Conservation (phyloP, 352 stramenopile species). For the Phytophthora foliorum region DNA sequence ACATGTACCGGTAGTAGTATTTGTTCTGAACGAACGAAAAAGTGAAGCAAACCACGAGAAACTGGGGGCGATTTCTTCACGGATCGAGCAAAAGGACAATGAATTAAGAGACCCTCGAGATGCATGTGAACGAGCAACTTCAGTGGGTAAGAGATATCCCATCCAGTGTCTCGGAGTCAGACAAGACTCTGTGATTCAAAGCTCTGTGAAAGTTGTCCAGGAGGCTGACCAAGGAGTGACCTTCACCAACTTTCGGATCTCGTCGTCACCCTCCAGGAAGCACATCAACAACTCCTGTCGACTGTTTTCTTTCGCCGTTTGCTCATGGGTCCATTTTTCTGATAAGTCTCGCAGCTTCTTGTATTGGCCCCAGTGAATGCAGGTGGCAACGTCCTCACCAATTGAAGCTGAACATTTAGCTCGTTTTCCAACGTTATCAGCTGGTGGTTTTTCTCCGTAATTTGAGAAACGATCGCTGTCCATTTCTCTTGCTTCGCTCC, state of each 20-base stretch:
- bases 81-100: slow-evolving; percentile 25
- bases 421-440: background rate
- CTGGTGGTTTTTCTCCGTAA: background rate
- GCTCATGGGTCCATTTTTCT: background rate
- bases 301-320: background rate
- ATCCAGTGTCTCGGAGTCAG: slow-evolving; percentile 6
- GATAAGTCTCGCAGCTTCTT: background rate
- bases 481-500: slow-evolving; percentile 1
- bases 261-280: background rate
- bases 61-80: slow-evolving; percentile 19
- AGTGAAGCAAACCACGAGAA: slow-evolving; percentile 9
- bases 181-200: slow-evolving; percentile 19
- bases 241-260: slow-evolving; percentile 3
- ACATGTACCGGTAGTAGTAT: too few relatives aligned
- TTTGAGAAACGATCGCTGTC: background rate
- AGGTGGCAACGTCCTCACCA: background rate
- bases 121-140: slow-evolving; percentile 30
- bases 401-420: background rate
- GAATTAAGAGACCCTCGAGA: slow-evolving; percentile 18
- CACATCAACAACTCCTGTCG: slow-evolving; percentile 1
- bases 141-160: slow-evolving; percentile 23
- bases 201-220: slow-evolving; percentile 20
- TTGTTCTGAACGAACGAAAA: slow-evolving; percentile 10
- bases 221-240: slow-evolving; percentile 24
- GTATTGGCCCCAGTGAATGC: background rate